Evolutionary conservation across 257 asterid species (phyloP).

Genomic region (Anisodus tanguticus): DNA sequence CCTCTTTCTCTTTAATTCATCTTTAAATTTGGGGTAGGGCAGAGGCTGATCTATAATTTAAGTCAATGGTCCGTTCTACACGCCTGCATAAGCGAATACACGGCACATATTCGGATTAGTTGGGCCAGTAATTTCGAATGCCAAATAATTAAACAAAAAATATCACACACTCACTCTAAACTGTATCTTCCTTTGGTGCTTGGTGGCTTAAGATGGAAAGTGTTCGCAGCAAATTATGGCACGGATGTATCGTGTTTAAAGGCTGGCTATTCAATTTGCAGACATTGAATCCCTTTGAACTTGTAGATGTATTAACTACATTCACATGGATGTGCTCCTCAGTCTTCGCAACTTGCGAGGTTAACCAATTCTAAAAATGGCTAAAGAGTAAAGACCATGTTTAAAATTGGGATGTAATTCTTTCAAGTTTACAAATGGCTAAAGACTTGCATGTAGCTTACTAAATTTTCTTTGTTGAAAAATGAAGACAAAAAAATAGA

Average conservation of each 20-base stretch:
- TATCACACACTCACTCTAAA: not conserved
- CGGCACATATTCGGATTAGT: not conserved
- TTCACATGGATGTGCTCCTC: not conserved
- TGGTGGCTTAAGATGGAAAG: not conserved
- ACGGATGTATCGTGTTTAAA: not conserved
- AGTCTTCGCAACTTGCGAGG: no score
- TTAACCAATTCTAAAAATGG: no score
- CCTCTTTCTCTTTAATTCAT: not conserved
- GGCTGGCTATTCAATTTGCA: not conserved
- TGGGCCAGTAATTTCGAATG: not conserved
- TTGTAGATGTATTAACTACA: not conserved
- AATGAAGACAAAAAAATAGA: no score
- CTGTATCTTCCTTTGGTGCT: not conserved
- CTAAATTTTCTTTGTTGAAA: no score
- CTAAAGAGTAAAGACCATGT: no score
- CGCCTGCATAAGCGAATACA: not conserved
- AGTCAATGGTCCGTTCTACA: no score
- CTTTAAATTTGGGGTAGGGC: not conserved
- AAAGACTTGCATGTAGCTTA: no score
- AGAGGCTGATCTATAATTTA: not conserved
- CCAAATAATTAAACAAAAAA: not conserved
- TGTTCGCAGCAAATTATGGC: not conserved
- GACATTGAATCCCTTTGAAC: not conserved
- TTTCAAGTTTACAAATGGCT: no score
- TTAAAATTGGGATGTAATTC: no score